A percentile compares a stretch with the other conserved stretches of the same genome.
These are phyloP conservation scores for Adansonia gregorii DNA, from an alignment of 441 rosid species.

Conservation along the genomic window DNA sequence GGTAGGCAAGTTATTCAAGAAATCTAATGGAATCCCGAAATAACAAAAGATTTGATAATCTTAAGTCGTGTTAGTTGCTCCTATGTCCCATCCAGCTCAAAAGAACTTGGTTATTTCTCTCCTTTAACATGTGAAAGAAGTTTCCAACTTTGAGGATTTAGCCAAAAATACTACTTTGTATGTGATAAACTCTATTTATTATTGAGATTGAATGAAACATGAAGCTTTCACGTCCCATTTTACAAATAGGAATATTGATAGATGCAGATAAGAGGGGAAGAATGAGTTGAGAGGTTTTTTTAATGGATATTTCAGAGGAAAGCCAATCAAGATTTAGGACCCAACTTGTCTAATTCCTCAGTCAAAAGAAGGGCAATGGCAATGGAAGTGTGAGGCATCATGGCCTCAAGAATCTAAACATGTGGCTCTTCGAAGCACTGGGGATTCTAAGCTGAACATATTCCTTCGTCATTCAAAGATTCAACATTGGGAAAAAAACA, in stretches of 20 bases:
- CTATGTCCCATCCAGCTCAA: neutral
- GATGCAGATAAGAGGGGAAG: neutral
- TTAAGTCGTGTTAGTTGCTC: neutral
- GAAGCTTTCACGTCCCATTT: neutral
- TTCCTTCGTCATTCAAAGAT: constrained; percentile 21
- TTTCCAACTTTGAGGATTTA: neutral
- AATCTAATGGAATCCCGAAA: neutral
- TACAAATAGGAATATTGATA: too few species aligned
- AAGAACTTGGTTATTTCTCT: too few species aligned
- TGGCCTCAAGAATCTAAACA: constrained; percentile 3
- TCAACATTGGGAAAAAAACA: neutral
- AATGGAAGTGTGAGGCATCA: neutral
- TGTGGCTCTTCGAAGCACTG: constrained; percentile 11
- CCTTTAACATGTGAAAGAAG: too few species aligned
- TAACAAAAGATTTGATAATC: neutral
- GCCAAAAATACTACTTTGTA: too few species aligned
- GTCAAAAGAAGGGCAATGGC: constrained; percentile 14
- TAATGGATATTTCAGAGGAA: neutral
- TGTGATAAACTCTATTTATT: too few species aligned
- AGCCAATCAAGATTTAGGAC: neutral
- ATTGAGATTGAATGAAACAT: neutral
- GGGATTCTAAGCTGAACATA: constrained; percentile 17
- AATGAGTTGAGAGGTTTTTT: neutral
- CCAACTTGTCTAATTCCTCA: neutral
- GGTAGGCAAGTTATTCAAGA: neutral